These are phyloP conservation scores for Astrothelium subdiscretum DNA, from an alignment of 495 filamentous ascomycete species.

Conservation along the genomic window DNA sequence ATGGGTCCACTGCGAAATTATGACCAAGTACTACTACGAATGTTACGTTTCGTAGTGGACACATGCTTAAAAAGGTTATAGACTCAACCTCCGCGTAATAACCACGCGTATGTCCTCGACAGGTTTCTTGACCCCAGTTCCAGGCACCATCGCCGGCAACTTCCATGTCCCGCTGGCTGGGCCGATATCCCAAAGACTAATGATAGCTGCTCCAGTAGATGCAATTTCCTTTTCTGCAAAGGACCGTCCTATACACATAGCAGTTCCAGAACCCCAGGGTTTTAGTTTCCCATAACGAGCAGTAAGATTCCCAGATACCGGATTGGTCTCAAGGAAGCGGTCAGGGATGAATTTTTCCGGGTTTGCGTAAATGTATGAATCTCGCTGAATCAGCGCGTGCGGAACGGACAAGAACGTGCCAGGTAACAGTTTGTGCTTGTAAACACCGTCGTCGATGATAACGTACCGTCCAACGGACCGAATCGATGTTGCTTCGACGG, in stretches of 20 bases:
- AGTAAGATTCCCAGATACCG: neutral
- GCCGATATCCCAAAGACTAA: conserved; percentile 15
- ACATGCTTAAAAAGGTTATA: too few species aligned
- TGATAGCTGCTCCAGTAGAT: conserved; percentile 7
- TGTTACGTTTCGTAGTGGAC: too few species aligned
- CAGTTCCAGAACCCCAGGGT: conserved; percentile 11
- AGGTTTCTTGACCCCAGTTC: neutral
- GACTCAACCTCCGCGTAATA: neutral
- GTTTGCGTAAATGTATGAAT: conserved; percentile 8
- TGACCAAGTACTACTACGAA: too few species aligned
- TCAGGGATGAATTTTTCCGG: conserved; percentile 14
- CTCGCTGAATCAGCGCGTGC: conserved; percentile 7
- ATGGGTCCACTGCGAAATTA: too few species aligned
- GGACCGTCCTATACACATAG: conserved; percentile 12
- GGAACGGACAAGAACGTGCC: neutral
- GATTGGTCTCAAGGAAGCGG: conserved; percentile 14
- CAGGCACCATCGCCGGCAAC: conserved; percentile 9
- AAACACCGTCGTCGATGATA: neutral
- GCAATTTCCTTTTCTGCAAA: conserved; percentile 20
- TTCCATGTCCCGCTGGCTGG: conserved; percentile 13
- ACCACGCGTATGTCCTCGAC: neutral
- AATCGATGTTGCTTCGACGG: neutral
- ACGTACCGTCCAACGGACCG: neutral
- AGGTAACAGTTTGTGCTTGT: neutral
- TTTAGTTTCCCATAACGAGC: conserved; percentile 9